Percentiles rank a stretch among this genome's conserved stretches.
Evolutionary conservation across 1,139 yeast species (phyloP).

Genomic region (Pichia sp.): DNA sequence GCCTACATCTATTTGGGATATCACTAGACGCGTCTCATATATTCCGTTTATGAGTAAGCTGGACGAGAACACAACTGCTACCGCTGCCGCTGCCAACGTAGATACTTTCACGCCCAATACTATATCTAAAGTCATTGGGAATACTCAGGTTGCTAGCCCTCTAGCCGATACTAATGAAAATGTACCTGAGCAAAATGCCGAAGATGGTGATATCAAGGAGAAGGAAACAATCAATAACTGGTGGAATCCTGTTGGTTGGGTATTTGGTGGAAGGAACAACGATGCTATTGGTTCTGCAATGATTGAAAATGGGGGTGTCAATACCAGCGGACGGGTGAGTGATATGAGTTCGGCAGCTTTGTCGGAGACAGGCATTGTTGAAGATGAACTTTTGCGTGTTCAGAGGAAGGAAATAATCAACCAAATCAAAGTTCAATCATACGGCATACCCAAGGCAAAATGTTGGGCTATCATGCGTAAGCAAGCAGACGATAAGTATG

Average conservation of each 20-base stretch:
- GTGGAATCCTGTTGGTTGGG: too few species aligned
- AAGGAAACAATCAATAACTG: too few species aligned
- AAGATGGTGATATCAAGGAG: too few species aligned
- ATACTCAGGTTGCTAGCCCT: too few species aligned
- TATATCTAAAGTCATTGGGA: slow-evolving; percentile 4
- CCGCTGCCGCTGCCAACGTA: neutral
- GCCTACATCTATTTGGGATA: slow-evolving; percentile 7
- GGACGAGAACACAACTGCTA: slow-evolving; percentile 3
- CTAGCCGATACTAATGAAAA: too few species aligned
- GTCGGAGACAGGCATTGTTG: slow-evolving; percentile 9
- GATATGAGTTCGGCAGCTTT: too few species aligned
- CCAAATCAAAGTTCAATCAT: slow-evolving; percentile 16
- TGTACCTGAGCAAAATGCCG: too few species aligned
- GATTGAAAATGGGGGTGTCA: too few species aligned
- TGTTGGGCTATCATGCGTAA: slow-evolving; percentile 21
- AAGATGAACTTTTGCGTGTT: slow-evolving; percentile 10
- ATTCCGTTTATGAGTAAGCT: too few species aligned
- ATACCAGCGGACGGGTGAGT: too few species aligned
- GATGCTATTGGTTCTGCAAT: too few species aligned
- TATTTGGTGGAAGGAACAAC: too few species aligned
- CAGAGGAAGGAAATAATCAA: slow-evolving; percentile 14
- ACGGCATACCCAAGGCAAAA: slow-evolving; percentile 16
- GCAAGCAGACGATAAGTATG: slow-evolving; percentile 13
- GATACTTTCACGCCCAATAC: slow-evolving; percentile 3
- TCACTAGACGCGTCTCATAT: slow-evolving; percentile 9